Evolutionary conservation across 2,329 filamentous ascomycete species (phyloP).

Genomic region (Shiraia bambusicola): DNA sequence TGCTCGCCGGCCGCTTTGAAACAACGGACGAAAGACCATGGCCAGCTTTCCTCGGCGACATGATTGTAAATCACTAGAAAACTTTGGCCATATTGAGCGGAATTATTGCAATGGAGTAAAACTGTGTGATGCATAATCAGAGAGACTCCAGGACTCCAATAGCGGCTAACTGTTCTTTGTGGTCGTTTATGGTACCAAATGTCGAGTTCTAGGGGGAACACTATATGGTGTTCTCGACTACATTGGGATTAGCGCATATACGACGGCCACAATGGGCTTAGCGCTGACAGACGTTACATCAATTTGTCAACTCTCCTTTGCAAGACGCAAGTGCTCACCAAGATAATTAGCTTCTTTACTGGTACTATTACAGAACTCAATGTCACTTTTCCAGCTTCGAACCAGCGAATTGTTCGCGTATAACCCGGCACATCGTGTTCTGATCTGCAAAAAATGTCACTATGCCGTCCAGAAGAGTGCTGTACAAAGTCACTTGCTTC

Average conservation of each 20-base stretch:
- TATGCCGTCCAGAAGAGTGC: conserved; percentile 45
- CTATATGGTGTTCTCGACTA: not conserved
- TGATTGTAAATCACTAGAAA: too few relatives aligned
- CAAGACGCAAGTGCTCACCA: too few relatives aligned
- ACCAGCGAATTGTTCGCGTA: conserved; percentile 24
- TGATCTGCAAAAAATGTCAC: conserved; percentile 42
- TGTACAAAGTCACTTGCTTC: conserved; percentile 40
- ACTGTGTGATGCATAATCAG: not conserved
- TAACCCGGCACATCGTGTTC: conserved; percentile 23
- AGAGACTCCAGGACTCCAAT: too few relatives aligned
- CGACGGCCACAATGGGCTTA: not conserved
- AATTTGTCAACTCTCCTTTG: too few relatives aligned
- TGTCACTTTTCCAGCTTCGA: conserved; percentile 9
- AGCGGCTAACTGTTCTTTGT: too few relatives aligned
- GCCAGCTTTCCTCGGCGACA: too few relatives aligned
- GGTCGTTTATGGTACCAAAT: conserved; percentile 23
- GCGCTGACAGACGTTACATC: not conserved
- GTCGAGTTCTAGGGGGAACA: conserved; percentile 8
- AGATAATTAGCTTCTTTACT: too few relatives aligned
- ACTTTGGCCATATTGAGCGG: too few relatives aligned
- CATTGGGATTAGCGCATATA: conserved; percentile 1
- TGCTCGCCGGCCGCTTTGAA: too few relatives aligned
- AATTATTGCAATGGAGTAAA: not conserved
- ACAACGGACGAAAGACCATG: too few relatives aligned
- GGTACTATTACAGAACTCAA: not conserved